Evolutionary conservation across 306 rosid species (phyloP), one percentile per base, ranked within the genome.

Genomic region (Comarum palustre): DNA sequence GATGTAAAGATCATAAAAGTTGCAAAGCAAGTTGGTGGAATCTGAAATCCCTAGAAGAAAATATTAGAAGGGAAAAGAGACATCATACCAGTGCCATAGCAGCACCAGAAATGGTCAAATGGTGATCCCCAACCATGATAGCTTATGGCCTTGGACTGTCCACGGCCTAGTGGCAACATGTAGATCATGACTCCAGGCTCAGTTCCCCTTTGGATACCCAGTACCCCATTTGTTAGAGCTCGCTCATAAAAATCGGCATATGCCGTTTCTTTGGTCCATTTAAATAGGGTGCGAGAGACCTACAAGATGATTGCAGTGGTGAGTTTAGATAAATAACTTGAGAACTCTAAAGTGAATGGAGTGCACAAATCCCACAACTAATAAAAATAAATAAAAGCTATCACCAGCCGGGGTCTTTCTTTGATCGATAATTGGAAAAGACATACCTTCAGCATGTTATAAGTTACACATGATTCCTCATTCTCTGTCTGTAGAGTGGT

Each of bases 161-260:
- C 98, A 55, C 73, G 58, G 14, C 83, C 94, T 48, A 77, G 79
- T 29, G 98, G 98, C 22, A 94, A 92, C 92, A 94, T 85, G 82
- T 94, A 94, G 74, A 94, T 82, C 98, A 94, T 94, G 51, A 89
- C 89, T 68, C 98, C 98, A 38, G 98, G 96, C 27, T 91, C 86
- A 25, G 91, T 91, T 84, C 98, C 97, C 84, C 97, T 89, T 82
- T 94, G 98, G 74, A 89, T 88, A 78, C 92, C 13, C 10, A 94
- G 85, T 29, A 94, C 91, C 7, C 97, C 98, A 66, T 94, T 94
- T 45, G 97, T 94, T 39, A 91, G 83, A 71, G 97, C 94, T 16
- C 96, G 86, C 81, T 94, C 98, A 13, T 94, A 94, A 79, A 87
- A 94, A 74, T 94, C 98, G 2, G 95, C 96, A 54, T 94, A 94